Evolutionary conservation across 805 yeast genomes (phyloP).

Genomic region (Jamesozyma piceae): DNA sequence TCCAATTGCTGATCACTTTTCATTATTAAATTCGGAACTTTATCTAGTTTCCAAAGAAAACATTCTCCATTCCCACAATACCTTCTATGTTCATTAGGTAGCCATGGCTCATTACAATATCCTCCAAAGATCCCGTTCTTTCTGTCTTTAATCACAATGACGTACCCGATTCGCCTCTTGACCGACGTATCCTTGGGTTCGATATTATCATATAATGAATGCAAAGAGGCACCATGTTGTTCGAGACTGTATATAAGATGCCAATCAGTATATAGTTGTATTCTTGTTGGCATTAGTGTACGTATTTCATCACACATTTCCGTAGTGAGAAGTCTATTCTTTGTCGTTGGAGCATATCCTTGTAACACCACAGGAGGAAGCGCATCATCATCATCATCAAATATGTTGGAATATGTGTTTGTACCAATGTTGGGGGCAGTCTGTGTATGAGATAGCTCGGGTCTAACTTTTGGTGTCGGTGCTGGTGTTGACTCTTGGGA

Average conservation of each 20-base stretch:
- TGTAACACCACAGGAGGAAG: slow-evolving; percentile 45
- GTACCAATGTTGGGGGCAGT: background rate
- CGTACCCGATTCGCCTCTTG: slow-evolving; percentile 52
- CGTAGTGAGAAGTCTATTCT: slow-evolving; percentile 44
- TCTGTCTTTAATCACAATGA: slow-evolving; percentile 61
- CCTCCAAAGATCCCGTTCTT: slow-evolving; percentile 65
- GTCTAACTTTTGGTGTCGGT: background rate
- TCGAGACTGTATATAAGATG: slow-evolving; percentile 70
- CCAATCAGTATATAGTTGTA: slow-evolving; percentile 77
- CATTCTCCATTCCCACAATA: slow-evolving; percentile 95
- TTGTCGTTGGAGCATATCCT: slow-evolving; percentile 56
- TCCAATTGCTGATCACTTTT: slow-evolving; percentile 6
- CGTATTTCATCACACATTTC: slow-evolving; percentile 72
- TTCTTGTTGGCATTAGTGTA: slow-evolving; percentile 61
- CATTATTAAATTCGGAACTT: slow-evolving; percentile 26
- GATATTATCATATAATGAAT: slow-evolving; percentile 58
- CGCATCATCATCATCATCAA: slow-evolving; percentile 29
- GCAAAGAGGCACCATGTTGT: slow-evolving; percentile 83
- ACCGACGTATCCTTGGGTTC: slow-evolving; percentile 36
- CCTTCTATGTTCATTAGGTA: slow-evolving; percentile 59
- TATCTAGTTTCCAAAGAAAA: slow-evolving; percentile 75
- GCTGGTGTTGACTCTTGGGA: background rate
- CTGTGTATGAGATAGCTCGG: background rate
- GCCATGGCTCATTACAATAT: slow-evolving; percentile 62
- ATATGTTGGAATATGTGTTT: background rate